These are phyloP conservation scores for Lagenaria siceraria DNA, from an alignment of 306 rosid species.

Conservation along the genomic window DNA sequence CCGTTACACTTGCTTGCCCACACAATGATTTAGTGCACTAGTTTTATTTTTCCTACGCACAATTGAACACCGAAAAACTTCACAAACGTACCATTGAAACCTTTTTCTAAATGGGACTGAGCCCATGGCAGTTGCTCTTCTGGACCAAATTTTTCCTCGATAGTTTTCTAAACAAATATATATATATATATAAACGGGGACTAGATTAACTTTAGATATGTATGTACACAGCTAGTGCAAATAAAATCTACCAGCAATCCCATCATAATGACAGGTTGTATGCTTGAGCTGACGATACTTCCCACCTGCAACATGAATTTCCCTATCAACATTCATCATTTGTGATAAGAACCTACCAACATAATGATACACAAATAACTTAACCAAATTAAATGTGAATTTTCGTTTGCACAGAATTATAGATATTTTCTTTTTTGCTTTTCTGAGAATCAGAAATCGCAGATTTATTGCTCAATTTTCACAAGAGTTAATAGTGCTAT, in stretches of 20 bases:
- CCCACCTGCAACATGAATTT: slow-evolving; percentile 25
- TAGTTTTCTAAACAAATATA: slow-evolving; percentile 15
- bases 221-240: slow-evolving; percentile 1
- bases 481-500: not conserved
- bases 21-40: not conserved
- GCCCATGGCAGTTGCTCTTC: slow-evolving; percentile 19
- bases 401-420: not conserved
- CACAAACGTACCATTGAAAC: slow-evolving; percentile 21
- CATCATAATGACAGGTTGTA: slow-evolving; percentile 31
- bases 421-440: not conserved
- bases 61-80: not conserved
- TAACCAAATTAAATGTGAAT: not conserved
- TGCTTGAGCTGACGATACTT: slow-evolving; percentile 23
- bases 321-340: not conserved
- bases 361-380: not conserved
- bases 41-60: not conserved
- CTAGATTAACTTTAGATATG: not conserved
- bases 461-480: not conserved
- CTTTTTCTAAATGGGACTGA: slow-evolving; percentile 21
- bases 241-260: slow-evolving; percentile 23
- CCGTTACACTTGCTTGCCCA: not conserved
- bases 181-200: not conserved
- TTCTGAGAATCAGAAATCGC: not conserved
- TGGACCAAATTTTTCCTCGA: slow-evolving; percentile 23
- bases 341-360: not conserved